phyloP scores from a whole-genome alignment of 176 grass and related monocot species.

The Poa annua region DNA sequence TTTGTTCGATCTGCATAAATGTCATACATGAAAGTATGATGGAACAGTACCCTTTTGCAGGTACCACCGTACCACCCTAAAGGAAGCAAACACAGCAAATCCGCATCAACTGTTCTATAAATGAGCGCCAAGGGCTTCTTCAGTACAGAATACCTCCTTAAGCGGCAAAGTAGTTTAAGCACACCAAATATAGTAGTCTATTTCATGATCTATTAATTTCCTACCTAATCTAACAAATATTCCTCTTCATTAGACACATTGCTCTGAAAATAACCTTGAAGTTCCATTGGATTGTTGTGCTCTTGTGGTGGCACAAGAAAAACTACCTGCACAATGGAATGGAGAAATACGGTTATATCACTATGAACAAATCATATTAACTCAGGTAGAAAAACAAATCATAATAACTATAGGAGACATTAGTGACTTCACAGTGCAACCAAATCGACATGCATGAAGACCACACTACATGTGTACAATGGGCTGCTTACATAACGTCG shows the following conservation, averaged over 20 bases:
- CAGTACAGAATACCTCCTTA: too few species aligned
- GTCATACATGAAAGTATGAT: conserved; percentile 85
- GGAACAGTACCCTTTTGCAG: conserved; percentile 89
- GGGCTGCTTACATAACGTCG: background rate
- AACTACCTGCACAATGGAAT: conserved; percentile 49
- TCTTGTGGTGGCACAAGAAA: conserved; percentile 50
- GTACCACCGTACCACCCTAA: conserved; percentile 59
- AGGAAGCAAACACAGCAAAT: conserved; percentile 27
- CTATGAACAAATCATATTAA: conserved; percentile 7
- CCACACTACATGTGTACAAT: conserved; percentile 30
- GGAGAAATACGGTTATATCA: conserved; percentile 18
- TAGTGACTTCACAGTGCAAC: conserved; percentile 18
- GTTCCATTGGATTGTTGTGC: conserved; percentile 66
- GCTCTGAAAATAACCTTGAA: conserved; percentile 65
- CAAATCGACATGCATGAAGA: conserved; percentile 33
- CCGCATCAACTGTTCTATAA: too few species aligned
- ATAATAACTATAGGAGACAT: conserved; percentile 25
- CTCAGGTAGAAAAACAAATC: too few species aligned
- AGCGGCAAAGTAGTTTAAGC: too few species aligned
- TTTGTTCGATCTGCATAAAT: conserved; percentile 64
- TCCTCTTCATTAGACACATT: conserved; percentile 22
- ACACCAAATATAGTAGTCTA: conserved; percentile 7
- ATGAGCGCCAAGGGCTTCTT: too few species aligned
- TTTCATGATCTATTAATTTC: conserved; percentile 1
- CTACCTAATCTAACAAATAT: conserved; percentile 15